These are phyloP conservation scores for Russula sp. DNA, from an alignment of 768 basidiomycete genomes.

Conservation along the genomic window DNA sequence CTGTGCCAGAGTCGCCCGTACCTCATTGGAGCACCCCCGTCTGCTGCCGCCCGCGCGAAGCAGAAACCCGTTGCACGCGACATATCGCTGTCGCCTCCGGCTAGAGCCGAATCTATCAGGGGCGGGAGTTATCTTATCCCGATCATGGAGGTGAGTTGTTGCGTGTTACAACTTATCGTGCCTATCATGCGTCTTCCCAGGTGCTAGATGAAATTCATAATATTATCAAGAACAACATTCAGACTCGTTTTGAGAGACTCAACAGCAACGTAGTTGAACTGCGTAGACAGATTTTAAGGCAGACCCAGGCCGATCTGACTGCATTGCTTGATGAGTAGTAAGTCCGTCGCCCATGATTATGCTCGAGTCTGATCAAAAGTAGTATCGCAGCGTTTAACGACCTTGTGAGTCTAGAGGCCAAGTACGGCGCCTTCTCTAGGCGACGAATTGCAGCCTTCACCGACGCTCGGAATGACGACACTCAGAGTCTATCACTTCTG, in stretches of 20 bases:
- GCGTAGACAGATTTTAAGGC: conserved; percentile 22
- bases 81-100: neutral
- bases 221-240: conserved; percentile 22
- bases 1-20: neutral
- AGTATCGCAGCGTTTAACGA: conserved; percentile 22
- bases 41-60: neutral
- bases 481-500: conserved; percentile 8
- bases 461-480: conserved; percentile 9
- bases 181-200: neutral
- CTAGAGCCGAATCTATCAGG: neutral
- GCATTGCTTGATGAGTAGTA: conserved; percentile 27
- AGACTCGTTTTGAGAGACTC: conserved; percentile 25
- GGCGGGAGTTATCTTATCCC: conserved; percentile 4
- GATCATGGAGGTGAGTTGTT: conserved; percentile 15
- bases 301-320: conserved; percentile 22
- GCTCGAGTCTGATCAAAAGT: conserved; percentile 9
- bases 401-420: conserved; percentile 22
- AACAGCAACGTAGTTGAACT: conserved; percentile 14
- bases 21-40: neutral
- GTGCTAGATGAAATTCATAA: conserved; percentile 24
- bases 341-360: neutral
- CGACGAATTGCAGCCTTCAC: conserved; percentile 15
- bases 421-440: conserved; percentile 24
- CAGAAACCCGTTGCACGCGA: neutral
- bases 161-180: neutral